Evolutionary conservation across 371 early-diverging fungal species (phyloP).

Genomic region (Mortierella sp.): DNA sequence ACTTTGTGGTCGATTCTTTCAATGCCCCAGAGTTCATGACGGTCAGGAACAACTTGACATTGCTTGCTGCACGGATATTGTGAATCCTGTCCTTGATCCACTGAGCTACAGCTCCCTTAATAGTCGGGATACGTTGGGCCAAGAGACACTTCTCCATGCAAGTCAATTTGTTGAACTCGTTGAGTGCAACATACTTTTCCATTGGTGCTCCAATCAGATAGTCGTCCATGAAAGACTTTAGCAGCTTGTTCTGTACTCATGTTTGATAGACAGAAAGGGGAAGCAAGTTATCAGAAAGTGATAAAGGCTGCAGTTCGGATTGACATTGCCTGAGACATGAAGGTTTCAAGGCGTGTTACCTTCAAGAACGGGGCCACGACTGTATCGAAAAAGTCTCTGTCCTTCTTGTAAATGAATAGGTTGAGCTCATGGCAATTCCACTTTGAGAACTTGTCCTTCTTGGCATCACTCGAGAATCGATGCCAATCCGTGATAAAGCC

Average conservation of each 20-base stretch:
- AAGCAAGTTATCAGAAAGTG: too few relatives aligned
- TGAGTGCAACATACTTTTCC: slow-evolving; percentile 46
- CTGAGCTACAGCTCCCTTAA: slow-evolving; percentile 41
- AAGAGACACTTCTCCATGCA: slow-evolving; percentile 61
- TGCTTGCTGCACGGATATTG: slow-evolving; percentile 15
- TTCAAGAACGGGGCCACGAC: slow-evolving; percentile 58
- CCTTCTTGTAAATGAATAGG: slow-evolving; percentile 65
- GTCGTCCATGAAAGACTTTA: slow-evolving; percentile 63
- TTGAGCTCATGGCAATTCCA: slow-evolving; percentile 64
- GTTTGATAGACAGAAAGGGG: background rate
- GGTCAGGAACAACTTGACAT: slow-evolving; percentile 34
- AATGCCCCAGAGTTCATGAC: slow-evolving; percentile 45
- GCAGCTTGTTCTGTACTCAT: slow-evolving; percentile 57
- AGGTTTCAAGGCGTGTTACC: slow-evolving; percentile 40
- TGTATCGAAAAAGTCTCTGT: slow-evolving; percentile 56
- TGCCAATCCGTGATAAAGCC: slow-evolving; percentile 36
- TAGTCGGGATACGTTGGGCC: slow-evolving; percentile 52
- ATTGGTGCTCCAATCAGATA: slow-evolving; percentile 58
- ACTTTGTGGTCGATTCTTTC: slow-evolving; percentile 9
- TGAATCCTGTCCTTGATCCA: slow-evolving; percentile 50
- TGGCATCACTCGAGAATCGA: slow-evolving; percentile 29
- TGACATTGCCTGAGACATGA: background rate
- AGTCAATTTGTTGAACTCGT: slow-evolving; percentile 51
- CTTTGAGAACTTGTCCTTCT: slow-evolving; percentile 58
- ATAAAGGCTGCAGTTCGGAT: too few relatives aligned